A percentile compares a stretch with the other conserved stretches of the same genome.
Evolutionary conservation across 768 basidiomycete genomes (phyloP).

Genomic region (Podaxis carcinomalis): DNA sequence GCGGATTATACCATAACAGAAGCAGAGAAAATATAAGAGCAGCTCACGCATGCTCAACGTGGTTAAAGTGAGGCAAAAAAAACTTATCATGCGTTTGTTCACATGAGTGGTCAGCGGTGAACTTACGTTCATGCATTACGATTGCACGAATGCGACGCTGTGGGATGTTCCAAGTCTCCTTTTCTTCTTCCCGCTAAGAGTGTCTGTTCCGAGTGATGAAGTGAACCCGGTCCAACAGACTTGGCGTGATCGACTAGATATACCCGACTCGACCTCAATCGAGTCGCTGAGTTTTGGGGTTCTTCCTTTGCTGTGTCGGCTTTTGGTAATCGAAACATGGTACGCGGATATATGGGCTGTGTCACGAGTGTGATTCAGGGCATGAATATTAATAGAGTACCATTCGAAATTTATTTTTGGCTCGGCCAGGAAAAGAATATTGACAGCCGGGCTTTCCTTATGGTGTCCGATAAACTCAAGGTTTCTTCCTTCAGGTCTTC

Average conservation of each 20-base stretch:
- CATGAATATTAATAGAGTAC: too few relatives aligned
- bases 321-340: not conserved
- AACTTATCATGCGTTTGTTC: not conserved
- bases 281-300: not conserved
- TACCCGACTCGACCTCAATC: not conserved
- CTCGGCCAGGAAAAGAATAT: too few relatives aligned
- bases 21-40: not conserved
- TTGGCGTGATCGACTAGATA: not conserved
- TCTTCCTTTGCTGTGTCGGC: not conserved
- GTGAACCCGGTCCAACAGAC: not conserved
- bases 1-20: not conserved
- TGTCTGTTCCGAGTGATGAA: not conserved
- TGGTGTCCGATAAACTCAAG: not conserved
- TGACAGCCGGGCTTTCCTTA: not conserved
- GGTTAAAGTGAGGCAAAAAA: not conserved
- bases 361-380: too few relatives aligned
- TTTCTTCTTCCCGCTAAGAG: not conserved
- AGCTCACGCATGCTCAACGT: not conserved
- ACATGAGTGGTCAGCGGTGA: not conserved
- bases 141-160: not conserved
- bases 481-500: not conserved
- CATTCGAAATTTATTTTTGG: too few relatives aligned
- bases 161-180: not conserved
- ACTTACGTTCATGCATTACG: not conserved
- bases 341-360: not conserved